Base-by-base conservation (phyloP, 306 rosid genomes). In the Cicer cuneatum region DNA sequence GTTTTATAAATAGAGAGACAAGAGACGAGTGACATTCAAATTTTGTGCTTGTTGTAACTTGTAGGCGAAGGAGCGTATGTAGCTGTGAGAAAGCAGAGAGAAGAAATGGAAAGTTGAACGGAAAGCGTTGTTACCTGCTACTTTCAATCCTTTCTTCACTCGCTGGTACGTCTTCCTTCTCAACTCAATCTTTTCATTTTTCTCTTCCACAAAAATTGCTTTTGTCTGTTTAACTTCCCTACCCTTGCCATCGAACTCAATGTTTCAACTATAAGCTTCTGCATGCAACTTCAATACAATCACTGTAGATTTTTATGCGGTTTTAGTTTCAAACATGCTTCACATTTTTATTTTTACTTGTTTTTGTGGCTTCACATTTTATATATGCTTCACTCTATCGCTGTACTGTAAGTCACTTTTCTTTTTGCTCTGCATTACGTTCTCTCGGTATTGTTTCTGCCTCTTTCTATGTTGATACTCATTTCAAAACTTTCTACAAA, bases 201-300 rank as follows among this genome's bases (percentile, higher is more conserved):
- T 3, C 7, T 19, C 7, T 10, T 56, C 65, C 35, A 35, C 42
- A 29, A 29, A 29, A 29, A 29, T 29, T 29, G 35, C 35, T 29
- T 29, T 29, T 29, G 35, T 29, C 35, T 29, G 35, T 29, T 29
- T 4, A 29, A 29, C 35, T 29, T 29, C 5, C 35, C 35, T 29
- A 29, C 35, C 35, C 35, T 29, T 29, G 35, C 35, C 5, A 4
- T 29, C 35, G 35, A 29, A 29, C 10, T 16, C 59, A 16, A 52
- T 16, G 10, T 14, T 15, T 15, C 1, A 49, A 16, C 47, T 51
- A 7, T 5, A 13, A 56, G 2, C 14, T 9, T 2, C 11, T 14
- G 46, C 45, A 21, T 42, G 56, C 67, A 72, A 13, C 7, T 72
- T 72, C 15, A 57, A n/a, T 9, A n/a, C 11, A 45, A 14, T 11